These are phyloP conservation scores for Phytophthora macrochlamydospora DNA, from an alignment of 352 stramenopile genomes.

Conservation along the genomic window DNA sequence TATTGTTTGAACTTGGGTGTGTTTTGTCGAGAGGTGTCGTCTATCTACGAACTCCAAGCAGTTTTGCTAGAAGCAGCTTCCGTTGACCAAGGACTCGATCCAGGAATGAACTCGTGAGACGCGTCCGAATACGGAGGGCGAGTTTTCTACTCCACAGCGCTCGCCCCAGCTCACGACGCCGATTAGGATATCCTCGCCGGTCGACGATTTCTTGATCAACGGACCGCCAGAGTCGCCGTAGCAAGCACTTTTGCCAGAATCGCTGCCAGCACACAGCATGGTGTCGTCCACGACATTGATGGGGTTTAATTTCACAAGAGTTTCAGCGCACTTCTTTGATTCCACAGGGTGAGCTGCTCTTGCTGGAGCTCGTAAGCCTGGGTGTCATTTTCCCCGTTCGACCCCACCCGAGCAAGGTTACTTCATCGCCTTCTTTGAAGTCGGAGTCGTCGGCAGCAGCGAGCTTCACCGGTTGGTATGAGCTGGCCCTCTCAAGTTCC, in stretches of 20 bases:
- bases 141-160: slow-evolving; percentile 24
- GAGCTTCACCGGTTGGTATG: slow-evolving; percentile 25
- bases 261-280: slow-evolving; percentile 34
- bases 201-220: slow-evolving; percentile 13
- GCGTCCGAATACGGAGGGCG: slow-evolving; percentile 42
- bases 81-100: slow-evolving; percentile 1
- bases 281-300: slow-evolving; percentile 16
- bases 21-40: too few species aligned
- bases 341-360: slow-evolving; percentile 30
- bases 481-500: slow-evolving; percentile 29
- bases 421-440: slow-evolving; percentile 16
- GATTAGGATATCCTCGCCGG: slow-evolving; percentile 26
- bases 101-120: slow-evolving; percentile 16
- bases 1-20: too few species aligned
- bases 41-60: neutral
- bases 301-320: slow-evolving; percentile 8
- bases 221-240: slow-evolving; percentile 35
- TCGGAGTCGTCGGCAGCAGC: slow-evolving; percentile 18
- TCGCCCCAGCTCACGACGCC: slow-evolving; percentile 56
- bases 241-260: slow-evolving; percentile 34
- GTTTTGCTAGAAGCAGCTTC: neutral
- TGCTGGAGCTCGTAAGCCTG: slow-evolving; percentile 25
- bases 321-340: slow-evolving; percentile 26
- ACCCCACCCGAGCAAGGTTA: slow-evolving; percentile 28
- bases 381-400: slow-evolving; percentile 15